Conservation (phyloP, 78 protist species). For the Isochrysis galbana region DNA sequence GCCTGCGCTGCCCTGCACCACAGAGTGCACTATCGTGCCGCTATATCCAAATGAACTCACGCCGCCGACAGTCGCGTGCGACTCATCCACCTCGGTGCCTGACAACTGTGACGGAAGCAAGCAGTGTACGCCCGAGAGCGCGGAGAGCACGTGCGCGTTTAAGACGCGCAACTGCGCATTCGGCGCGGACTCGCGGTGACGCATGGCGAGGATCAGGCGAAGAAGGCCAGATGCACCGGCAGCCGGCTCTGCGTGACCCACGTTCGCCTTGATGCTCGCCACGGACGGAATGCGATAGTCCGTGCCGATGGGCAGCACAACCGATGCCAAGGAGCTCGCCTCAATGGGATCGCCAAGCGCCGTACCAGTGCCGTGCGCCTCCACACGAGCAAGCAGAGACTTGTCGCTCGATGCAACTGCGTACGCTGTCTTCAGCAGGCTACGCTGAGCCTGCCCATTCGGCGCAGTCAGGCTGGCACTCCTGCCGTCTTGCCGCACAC, state of each 20-base stretch:
- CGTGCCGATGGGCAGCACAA: not conserved
- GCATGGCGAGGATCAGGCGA: not conserved
- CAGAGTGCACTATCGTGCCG: conserved; percentile 11
- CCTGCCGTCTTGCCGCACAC: not conserved
- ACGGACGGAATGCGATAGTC: conserved; percentile 43
- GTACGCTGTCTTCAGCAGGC: not conserved
- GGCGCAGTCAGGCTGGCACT: not conserved
- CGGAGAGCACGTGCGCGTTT: not conserved
- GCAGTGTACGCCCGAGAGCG: not conserved
- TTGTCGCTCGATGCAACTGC: not conserved
- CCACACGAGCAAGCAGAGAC: conserved; percentile 38
- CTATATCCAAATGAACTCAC: not conserved
- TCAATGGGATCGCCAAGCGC: conserved; percentile 70
- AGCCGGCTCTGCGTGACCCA: conserved; percentile 75
- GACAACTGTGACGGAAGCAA: not conserved
- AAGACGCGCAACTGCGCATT: not conserved
- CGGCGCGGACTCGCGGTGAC: not conserved
- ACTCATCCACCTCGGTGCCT: not conserved
- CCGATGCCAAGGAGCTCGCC: conserved; percentile 22
- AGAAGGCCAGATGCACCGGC: conserved; percentile 8
- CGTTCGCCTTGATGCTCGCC: conserved; percentile 60
- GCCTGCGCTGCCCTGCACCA: not conserved
- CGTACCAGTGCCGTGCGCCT: conserved; percentile 40
- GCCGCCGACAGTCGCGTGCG: not conserved
- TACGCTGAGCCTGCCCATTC: not conserved